Evolutionary conservation across 371 early-diverging fungal genomes (phyloP).

Genomic region (Zychaea mexicana): DNA sequence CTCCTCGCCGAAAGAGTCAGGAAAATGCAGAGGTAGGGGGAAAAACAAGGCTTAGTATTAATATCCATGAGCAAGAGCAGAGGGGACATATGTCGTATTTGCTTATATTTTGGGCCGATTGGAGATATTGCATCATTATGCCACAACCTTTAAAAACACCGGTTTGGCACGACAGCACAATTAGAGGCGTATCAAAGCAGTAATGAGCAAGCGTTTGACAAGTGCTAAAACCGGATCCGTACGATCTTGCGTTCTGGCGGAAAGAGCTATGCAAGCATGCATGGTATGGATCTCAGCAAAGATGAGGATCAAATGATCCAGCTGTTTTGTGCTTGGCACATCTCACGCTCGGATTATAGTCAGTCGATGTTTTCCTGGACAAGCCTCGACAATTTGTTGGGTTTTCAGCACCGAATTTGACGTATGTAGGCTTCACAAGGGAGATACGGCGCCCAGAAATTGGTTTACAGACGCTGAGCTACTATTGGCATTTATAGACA

Average conservation of each 20-base stretch:
- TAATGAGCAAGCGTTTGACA: slow-evolving; percentile 51
- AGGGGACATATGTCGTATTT: neutral
- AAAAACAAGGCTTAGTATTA: slow-evolving; percentile 1
- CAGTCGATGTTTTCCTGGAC: no score
- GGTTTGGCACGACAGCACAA: slow-evolving; percentile 30
- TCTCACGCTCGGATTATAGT: no score
- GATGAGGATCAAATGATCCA: slow-evolving; percentile 62
- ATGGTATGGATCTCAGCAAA: slow-evolving; percentile 38
- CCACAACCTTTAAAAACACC: slow-evolving; percentile 45
- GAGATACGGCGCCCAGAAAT: no score
- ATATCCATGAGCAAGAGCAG: no score
- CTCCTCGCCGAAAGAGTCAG: slow-evolving; percentile 10
- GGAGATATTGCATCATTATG: slow-evolving; percentile 45
- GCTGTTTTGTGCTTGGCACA: slow-evolving; percentile 43
- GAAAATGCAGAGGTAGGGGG: slow-evolving; percentile 6
- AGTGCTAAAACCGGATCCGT: slow-evolving; percentile 52
- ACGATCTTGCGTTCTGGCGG: slow-evolving; percentile 43
- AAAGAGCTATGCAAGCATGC: slow-evolving; percentile 47
- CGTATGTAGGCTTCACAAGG: no score
- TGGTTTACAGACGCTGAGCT: no score
- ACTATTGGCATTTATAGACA: no score
- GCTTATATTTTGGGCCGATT: slow-evolving; percentile 3
- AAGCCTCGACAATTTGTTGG: no score
- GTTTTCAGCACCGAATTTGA: no score
- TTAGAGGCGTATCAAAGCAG: slow-evolving; percentile 24